A percentile compares a stretch with the other conserved stretches of the same genome.
These are phyloP conservation scores for Penicillium aurantiogriseum DNA, from an alignment of 2,329 filamentous ascomycete species.

Conservation along the genomic window DNA sequence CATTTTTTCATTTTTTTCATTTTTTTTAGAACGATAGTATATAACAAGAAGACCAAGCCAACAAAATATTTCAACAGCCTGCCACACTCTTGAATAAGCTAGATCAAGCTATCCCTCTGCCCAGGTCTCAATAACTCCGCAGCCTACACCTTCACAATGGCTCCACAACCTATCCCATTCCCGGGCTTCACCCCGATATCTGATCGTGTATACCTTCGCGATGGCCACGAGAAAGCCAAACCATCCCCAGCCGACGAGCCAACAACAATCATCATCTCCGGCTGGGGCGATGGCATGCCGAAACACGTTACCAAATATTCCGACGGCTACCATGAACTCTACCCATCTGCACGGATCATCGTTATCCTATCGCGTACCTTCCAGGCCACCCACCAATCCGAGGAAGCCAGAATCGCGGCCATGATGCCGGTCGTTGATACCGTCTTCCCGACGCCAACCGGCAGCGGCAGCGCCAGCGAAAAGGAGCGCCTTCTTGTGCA, in stretches of 20 bases:
- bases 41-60: neutral
- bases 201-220: conserved; percentile 49
- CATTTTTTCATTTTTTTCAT: too few species aligned
- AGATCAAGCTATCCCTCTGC: neutral
- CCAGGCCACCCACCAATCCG: conserved; percentile 47
- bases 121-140: neutral
- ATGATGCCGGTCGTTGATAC: conserved; percentile 47
- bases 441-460: conserved; percentile 24
- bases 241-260: conserved; percentile 31
- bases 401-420: conserved; percentile 45
- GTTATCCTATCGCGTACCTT: conserved; percentile 53
- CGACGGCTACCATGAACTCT: conserved; percentile 53
- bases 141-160: conserved; percentile 12
- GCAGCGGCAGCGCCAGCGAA: conserved; percentile 10
- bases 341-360: conserved; percentile 52
- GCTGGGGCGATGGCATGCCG: conserved; percentile 58
- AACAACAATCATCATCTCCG: conserved; percentile 48
- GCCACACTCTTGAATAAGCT: neutral
- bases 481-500: conserved; percentile 49
- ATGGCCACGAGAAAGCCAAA: conserved; percentile 19
- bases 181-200: conserved; percentile 51
- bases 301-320: conserved; percentile 58
- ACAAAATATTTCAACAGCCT: neutral
- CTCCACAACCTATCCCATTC: conserved; percentile 27
- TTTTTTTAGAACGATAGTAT: neutral